Evolutionary conservation across 306 rosid species (phyloP).

Genomic region (Oxytropis ochrocephala): DNA sequence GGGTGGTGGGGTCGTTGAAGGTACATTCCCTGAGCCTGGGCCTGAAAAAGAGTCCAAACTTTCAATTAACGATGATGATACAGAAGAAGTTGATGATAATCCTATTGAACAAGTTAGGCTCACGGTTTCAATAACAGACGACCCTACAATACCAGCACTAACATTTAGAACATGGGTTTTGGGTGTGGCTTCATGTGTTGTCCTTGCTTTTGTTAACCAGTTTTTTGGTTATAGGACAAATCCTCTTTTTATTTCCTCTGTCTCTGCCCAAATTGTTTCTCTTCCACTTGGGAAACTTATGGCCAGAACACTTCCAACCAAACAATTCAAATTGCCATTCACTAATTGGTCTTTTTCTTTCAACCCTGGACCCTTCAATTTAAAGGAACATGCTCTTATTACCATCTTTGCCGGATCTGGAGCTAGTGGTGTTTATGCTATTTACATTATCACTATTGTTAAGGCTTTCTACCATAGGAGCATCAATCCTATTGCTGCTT

Average conservation of each 20-base stretch:
- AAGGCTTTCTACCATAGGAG: conserved; percentile 70
- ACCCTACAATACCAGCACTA: conserved; percentile 53
- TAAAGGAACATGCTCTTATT: conserved; percentile 81
- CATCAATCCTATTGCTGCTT: conserved; percentile 56
- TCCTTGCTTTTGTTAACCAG: conserved; percentile 72
- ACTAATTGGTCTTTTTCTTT: conserved; percentile 53
- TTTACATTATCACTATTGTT: conserved; percentile 65
- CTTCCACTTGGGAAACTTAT: conserved; percentile 78
- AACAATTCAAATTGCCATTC: conserved; percentile 25
- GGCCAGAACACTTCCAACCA: conserved; percentile 68
- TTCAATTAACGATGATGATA: not conserved
- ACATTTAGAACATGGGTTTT: conserved; percentile 88
- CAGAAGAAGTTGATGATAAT: conserved; percentile 43
- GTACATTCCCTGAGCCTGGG: no score
- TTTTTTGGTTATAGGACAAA: conserved; percentile 64
- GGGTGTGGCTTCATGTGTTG: conserved; percentile 48
- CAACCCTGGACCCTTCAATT: conserved; percentile 76
- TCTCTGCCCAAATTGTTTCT: conserved; percentile 63
- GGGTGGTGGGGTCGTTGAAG: no score
- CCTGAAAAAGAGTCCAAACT: no score
- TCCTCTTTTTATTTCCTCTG: conserved; percentile 43
- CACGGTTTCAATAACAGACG: conserved; percentile 62
- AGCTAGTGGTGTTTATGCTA: conserved; percentile 60
- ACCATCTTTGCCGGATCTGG: conserved; percentile 78
- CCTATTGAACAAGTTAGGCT: conserved; percentile 90